Base-by-base conservation (phyloP, 2,329 filamentous ascomycete genomes). In the Penicillium verrucosum region DNA sequence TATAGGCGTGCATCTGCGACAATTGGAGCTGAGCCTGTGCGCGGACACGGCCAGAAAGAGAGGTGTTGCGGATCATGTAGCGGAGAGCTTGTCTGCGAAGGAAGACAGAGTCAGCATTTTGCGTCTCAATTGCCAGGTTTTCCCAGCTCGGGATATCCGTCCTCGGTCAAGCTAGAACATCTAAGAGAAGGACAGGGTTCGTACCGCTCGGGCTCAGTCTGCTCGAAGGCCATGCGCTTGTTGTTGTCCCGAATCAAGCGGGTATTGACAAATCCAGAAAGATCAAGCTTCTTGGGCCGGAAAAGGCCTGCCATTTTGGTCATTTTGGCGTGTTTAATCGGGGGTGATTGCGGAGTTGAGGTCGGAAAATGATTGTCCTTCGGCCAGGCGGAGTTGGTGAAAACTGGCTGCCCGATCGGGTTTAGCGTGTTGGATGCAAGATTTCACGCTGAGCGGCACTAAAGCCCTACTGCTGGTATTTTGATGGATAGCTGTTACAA, bases 1-100 rank as follows among this genome's bases (percentile, higher is more conserved):
- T 97, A 78, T 97, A 97, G 80, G 85, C 87, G 80, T 97, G 92
- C 93, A 97, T 97, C 78, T 96, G 89, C 4, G 89, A 86, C 64
- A 99, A 82, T 78, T 97, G 88, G 55, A 99, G 85, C 80, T 97
- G 93, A 41, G 94, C 94, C 74, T 96, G 89, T 60, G 90, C 91
- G 69, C 95, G 89, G 50, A 89, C 86, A 69, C 92, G 85, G 54
- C 86, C 81, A 1, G 92, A 86, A 3, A 99, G 87, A 1, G 87
- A 88, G 32, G 91, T 94, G 77, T 99, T 99, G 75, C 90, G 91
- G 73, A 96, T 90, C 62, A 96, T 88, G 79, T 97, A 97, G 68
- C 89, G 88, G 40, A 94, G 85, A 16, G 89, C 93, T 89, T 97
- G 92, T 76, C 93, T 96, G 61, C 58, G 57, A 14, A 40, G 27